A percentile compares a stretch with the other conserved stretches of the same genome.
Evolutionary conservation across 805 yeast species (phyloP).

Genomic region (Tetrapisispora namnaoensis): DNA sequence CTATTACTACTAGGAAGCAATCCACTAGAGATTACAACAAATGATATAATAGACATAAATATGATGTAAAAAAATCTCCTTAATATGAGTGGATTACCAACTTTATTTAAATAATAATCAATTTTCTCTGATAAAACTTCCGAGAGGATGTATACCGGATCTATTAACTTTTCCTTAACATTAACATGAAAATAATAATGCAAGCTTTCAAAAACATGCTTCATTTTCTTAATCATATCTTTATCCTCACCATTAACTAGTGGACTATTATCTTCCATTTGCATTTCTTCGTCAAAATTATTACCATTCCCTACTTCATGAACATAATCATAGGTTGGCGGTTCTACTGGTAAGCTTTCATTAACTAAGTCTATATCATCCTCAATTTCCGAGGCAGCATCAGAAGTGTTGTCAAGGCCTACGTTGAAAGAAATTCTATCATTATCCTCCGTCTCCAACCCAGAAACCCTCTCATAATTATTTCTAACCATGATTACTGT

Average conservation of each 20-base stretch:
- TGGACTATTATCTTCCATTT: constrained; percentile 33
- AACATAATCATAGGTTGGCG: constrained; percentile 29
- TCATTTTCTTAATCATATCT: constrained; percentile 4
- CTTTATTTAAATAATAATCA: constrained; percentile 47
- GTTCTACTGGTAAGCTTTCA: constrained; percentile 18
- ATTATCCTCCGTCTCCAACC: not conserved
- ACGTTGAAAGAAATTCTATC: not conserved
- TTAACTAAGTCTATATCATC: not conserved
- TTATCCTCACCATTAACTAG: not conserved
- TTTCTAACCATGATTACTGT: not conserved
- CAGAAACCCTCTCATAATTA: not conserved
- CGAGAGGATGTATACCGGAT: constrained; percentile 38
- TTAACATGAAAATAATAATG: constrained; percentile 12
- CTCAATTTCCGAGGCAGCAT: not conserved
- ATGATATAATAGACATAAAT: constrained; percentile 48
- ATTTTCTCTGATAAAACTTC: constrained; percentile 31
- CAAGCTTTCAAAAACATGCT: not conserved
- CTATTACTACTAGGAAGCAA: constrained; percentile 36
- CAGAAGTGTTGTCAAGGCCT: too few relatives aligned
- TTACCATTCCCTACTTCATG: not conserved
- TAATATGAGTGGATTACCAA: constrained; percentile 83
- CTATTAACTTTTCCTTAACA: constrained; percentile 32
- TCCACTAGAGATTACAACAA: constrained; percentile 49
- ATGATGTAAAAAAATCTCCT: constrained; percentile 67
- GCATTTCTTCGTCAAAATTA: not conserved